These are phyloP conservation scores for Phialemonium atrogriseum DNA, from an alignment of 2,329 filamentous ascomycete genomes.

Conservation along the genomic window DNA sequence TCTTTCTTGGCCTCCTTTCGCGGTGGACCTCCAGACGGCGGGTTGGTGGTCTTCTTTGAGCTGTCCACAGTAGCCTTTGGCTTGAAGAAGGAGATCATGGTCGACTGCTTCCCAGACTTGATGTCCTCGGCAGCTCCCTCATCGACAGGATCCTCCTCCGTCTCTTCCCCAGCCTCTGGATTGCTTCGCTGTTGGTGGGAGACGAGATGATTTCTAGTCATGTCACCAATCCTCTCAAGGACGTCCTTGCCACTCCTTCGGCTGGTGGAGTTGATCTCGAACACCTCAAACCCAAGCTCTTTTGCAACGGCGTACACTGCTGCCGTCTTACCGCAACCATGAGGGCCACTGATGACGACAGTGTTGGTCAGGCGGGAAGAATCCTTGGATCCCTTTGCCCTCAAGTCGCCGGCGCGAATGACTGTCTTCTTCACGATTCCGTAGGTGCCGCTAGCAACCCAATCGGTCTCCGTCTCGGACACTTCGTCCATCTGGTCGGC, in stretches of 20 bases:
- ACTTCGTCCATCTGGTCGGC: conserved; percentile 60
- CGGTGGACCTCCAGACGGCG: conserved; percentile 10
- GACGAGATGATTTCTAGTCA: conserved; percentile 93
- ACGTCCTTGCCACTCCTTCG: conserved; percentile 85
- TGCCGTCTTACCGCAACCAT: conserved; percentile 89
- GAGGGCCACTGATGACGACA: conserved; percentile 80
- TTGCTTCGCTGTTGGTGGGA: conserved; percentile 34
- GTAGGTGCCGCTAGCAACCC: conserved; percentile 26
- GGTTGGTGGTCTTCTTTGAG: conserved; percentile 21
- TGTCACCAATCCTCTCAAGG: conserved; percentile 86
- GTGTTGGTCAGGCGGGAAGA: conserved; percentile 56
- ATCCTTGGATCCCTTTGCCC: conserved; percentile 30
- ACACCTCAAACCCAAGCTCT: conserved; percentile 87
- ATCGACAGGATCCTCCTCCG: conserved; percentile 25
- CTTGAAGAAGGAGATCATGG: conserved; percentile 75
- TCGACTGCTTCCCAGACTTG: conserved; percentile 65
- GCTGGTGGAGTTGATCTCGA: conserved; percentile 83
- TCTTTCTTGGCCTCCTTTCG: conserved; percentile 20
- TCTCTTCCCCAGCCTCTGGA: conserved; percentile 16
- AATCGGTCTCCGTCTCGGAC: conserved; percentile 49
- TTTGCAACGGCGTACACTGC: conserved; percentile 86
- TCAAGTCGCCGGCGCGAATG: conserved; percentile 33
- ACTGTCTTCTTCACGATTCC: conserved; percentile 43
- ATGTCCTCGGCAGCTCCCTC: conserved; percentile 48
- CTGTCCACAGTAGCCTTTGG: conserved; percentile 27